Base-by-base conservation (phyloP, 176 grass and related monocot species). In the Oryza meridionalis region DNA sequence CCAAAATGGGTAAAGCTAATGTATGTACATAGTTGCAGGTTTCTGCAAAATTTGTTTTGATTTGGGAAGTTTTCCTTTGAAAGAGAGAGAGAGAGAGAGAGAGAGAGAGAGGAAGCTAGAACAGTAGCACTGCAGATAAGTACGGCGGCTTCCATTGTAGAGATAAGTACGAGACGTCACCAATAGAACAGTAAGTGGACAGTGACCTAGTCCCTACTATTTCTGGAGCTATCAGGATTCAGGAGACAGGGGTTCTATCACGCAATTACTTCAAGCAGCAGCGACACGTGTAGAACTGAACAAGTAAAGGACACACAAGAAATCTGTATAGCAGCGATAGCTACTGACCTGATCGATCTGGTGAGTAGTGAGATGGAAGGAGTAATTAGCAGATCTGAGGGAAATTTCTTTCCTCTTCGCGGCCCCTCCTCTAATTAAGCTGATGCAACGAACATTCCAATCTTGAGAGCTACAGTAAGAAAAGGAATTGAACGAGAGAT, bases 111-210 rank as follows among this genome's bases (percentile, higher is more conserved):
- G 11, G 14, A 7, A 40, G 40, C 29, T 16, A 16, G 21, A 49
- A 32, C 16, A 50, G 5, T 7, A 17, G 25, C 3, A 51, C 63
- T 17, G 46, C 7, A 68, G 69, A 84, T 37, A 70, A 73, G 73
- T 58, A 61, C 73, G 46, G 35, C 6, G 11, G 33, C 35, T 69
- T 66, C 42, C 70, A n/a, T 45, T 61, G 17, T 61, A 69, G 85
- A 50, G 71, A 70, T 87, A 87, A 47, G 64, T 21, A 69, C 78
- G 5, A 79, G 37, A 79, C 46, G 59, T 83, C 84, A 42, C 74
- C 74, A 83, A 86, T 86, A 79, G 46, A 86, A 73, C 79, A 78
- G 46, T 86, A 37, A 61, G n/a, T 67, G 10, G 14, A 90, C 79
- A 82, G 61, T 70, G 68, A 77, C 88, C 35, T 75, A 88, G 68